These are phyloP conservation scores for Saksenaea oblongispora DNA, from an alignment of 371 early-diverging fungal species.

Conservation along the genomic window DNA sequence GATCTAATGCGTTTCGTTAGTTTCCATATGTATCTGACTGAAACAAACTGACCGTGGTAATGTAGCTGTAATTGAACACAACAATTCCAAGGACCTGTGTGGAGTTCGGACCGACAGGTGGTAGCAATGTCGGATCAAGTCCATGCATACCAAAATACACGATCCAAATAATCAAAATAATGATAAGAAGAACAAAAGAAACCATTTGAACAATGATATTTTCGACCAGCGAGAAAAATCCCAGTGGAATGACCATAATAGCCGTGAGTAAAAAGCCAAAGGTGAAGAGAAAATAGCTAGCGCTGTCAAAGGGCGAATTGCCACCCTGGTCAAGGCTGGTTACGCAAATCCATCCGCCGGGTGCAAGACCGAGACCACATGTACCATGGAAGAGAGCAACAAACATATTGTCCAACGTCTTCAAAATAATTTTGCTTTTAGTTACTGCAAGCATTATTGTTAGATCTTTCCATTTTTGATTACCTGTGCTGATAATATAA, in stretches of 20 bases:
- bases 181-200: slow-evolving; percentile 48
- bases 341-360: slow-evolving; percentile 48
- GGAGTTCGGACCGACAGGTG: slow-evolving; percentile 45
- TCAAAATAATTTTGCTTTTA: neutral
- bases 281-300: slow-evolving; percentile 57
- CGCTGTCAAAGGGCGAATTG: slow-evolving; percentile 47
- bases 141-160: slow-evolving; percentile 56
- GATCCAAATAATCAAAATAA: slow-evolving; percentile 57
- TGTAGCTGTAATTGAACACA: slow-evolving; percentile 64
- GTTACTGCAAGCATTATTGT: no score
- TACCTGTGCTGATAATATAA: slow-evolving; percentile 63
- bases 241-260: slow-evolving; percentile 55
- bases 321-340: slow-evolving; percentile 12
- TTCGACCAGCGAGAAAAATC: slow-evolving; percentile 58
- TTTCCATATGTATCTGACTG: no score
- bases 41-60: slow-evolving; percentile 45
- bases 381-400: slow-evolving; percentile 43
- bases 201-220: slow-evolving; percentile 59
- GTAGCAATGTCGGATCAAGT: slow-evolving; percentile 44
- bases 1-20: slow-evolving; percentile 23
- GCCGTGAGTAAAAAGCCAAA: slow-evolving; percentile 53
- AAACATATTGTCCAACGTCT: slow-evolving; percentile 49
- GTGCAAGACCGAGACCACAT: slow-evolving; percentile 38
- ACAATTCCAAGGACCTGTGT: slow-evolving; percentile 59
- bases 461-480: no score